Conservation (phyloP, 805 yeast genomes). For the Metschnikowia bowlesiae region DNA sequence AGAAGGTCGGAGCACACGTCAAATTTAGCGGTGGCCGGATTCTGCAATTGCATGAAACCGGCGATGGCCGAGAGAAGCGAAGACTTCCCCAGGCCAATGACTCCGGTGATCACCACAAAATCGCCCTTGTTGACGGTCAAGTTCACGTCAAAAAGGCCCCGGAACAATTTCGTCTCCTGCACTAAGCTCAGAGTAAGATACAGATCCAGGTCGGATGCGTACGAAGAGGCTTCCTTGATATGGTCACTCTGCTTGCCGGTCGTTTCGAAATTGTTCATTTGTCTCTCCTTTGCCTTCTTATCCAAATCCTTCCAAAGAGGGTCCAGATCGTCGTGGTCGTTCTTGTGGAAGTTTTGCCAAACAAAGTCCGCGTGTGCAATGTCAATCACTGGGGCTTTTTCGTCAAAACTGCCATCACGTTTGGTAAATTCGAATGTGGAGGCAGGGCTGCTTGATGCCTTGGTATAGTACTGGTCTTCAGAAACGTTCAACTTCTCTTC, state of each 20-base stretch:
- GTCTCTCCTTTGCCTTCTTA: conserved; percentile 12
- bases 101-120: conserved; percentile 40
- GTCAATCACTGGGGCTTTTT: conserved; percentile 4
- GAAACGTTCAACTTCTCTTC: conserved; percentile 5
- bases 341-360: conserved; percentile 12
- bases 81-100: conserved; percentile 42
- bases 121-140: conserved; percentile 29
- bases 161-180: conserved; percentile 18
- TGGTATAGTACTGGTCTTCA: conserved; percentile 9
- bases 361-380: conserved; percentile 12
- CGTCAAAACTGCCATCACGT: neutral
- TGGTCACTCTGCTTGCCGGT: neutral
- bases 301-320: conserved; percentile 11
- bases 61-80: conserved; percentile 38
- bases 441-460: conserved; percentile 1
- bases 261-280: conserved; percentile 8
- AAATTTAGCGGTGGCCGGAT: conserved; percentile 24
- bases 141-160: conserved; percentile 33
- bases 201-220: conserved; percentile 3
- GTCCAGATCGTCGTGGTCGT: neutral
- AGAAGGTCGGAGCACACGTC: conserved; percentile 27
- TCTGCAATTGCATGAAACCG: conserved; percentile 34
- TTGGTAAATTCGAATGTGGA: conserved; percentile 1
- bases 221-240: neutral
- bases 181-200: conserved; percentile 1